A percentile compares a stretch with the other conserved stretches of the same genome.
phyloP scores from a whole-genome alignment of 2,329 filamentous ascomycete species.

The Metarhizium brunneum region DNA sequence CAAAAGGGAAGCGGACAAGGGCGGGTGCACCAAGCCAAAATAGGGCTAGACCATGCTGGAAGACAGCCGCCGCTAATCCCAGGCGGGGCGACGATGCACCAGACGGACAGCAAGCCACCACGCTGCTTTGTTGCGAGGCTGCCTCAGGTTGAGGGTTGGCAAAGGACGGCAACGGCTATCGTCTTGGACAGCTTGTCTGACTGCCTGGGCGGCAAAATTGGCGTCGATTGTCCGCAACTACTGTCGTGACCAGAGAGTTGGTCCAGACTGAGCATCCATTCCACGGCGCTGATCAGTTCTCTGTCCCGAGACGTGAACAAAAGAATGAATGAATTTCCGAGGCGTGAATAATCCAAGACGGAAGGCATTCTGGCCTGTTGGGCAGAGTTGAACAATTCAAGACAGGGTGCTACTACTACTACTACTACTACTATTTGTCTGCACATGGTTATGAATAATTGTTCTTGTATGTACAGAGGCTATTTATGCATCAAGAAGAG shows the following conservation, averaged over 20 bases:
- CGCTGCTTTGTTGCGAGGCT: neutral
- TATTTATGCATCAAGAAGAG: neutral
- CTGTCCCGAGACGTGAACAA: neutral
- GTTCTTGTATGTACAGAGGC: too few relatives aligned
- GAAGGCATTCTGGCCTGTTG: neutral
- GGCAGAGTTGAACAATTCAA: neutral
- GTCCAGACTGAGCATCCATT: neutral
- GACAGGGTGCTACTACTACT: neutral
- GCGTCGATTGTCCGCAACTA: neutral
- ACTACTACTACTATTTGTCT: too few relatives aligned
- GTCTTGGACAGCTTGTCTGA: neutral
- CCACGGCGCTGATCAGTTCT: neutral
- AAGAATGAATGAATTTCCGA: neutral
- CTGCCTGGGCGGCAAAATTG: neutral
- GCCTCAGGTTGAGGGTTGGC: neutral
- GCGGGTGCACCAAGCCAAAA: conserved; percentile 1
- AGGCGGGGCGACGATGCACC: too few relatives aligned
- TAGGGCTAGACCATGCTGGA: neutral
- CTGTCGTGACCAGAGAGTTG: neutral
- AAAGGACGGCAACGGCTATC: neutral
- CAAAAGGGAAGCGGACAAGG: neutral
- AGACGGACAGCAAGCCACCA: neutral
- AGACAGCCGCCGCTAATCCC: too few relatives aligned
- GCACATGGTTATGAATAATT: too few relatives aligned
- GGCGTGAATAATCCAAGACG: neutral